Conservation (phyloP, 768 basidiomycete species). For the Leccinellum albellum region DNA sequence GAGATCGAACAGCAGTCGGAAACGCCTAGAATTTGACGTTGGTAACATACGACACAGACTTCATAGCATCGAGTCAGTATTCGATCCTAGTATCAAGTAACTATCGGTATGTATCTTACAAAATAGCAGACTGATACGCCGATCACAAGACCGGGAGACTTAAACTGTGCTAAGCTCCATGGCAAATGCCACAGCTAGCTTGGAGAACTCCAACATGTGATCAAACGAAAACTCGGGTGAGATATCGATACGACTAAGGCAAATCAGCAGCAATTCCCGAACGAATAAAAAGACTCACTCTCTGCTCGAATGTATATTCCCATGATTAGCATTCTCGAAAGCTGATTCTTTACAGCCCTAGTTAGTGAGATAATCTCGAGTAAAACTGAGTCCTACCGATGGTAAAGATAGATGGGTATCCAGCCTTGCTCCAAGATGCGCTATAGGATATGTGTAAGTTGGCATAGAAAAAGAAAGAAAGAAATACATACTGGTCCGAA, state of each 20-base stretch:
- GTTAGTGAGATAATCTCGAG: not conserved
- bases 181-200: constrained; percentile 75
- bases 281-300: constrained; percentile 59
- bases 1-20: too few species aligned
- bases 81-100: not conserved
- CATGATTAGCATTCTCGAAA: constrained; percentile 68
- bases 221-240: constrained; percentile 86
- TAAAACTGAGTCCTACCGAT: constrained; percentile 41
- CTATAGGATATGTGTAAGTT: constrained; percentile 29
- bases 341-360: constrained; percentile 46
- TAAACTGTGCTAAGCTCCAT: constrained; percentile 62
- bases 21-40: too few species aligned
- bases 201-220: constrained; percentile 88
- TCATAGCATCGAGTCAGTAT: not conserved
- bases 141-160: not conserved
- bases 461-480: constrained; percentile 18
- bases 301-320: constrained; percentile 73
- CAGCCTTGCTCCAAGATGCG: constrained; percentile 83
- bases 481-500: constrained; percentile 75
- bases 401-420: constrained; percentile 81
- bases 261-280: constrained; percentile 34
- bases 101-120: not conserved
- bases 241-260: constrained; percentile 69
- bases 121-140: not conserved
- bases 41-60: too few species aligned